A percentile compares a stretch with the other conserved stretches of the same genome.
Conservation (phyloP, 176 grass and related monocot genomes). For the Canna indica region DNA sequence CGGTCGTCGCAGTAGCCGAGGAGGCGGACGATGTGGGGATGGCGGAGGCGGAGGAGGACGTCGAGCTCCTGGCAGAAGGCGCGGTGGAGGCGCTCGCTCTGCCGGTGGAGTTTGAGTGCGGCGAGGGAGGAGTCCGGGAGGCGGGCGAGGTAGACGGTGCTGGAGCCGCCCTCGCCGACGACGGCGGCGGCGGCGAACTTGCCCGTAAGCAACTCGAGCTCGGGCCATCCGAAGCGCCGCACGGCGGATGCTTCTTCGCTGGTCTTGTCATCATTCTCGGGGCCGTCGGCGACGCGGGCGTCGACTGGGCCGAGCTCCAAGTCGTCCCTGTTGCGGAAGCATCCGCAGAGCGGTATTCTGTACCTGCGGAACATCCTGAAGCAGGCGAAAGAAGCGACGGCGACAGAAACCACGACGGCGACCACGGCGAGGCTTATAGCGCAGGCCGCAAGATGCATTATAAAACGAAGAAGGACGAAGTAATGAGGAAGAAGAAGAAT, state of each 20-base stretch:
- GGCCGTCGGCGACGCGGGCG: constrained; percentile 16
- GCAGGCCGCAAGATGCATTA: background rate
- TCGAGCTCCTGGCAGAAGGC: constrained; percentile 87
- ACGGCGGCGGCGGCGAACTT: constrained; percentile 25
- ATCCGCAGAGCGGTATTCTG: constrained; percentile 36
- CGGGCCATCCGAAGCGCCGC: constrained; percentile 24
- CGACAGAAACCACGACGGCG: background rate
- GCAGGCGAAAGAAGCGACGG: background rate
- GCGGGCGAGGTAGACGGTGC: constrained; percentile 36
- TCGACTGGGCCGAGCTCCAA: constrained; percentile 11
- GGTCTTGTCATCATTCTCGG: background rate
- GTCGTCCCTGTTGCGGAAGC: constrained; percentile 19
- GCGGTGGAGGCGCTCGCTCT: constrained; percentile 86
- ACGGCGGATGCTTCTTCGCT: background rate
- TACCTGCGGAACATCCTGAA: constrained; percentile 37
- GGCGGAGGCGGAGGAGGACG: constrained; percentile 47
- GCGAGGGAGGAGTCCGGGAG: constrained; percentile 40
- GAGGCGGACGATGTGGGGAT: constrained; percentile 73
- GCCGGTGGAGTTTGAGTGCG: constrained; percentile 78
- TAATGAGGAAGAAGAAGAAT: background rate
- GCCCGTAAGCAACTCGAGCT: constrained; percentile 24
- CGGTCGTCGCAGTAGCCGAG: constrained; percentile 84
- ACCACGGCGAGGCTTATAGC: background rate
- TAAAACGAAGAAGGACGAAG: background rate
- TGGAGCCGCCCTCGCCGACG: constrained; percentile 37